Evolutionary conservation across 768 basidiomycete species (phyloP), one percentile per base, ranked within the genome.

Genomic region (Pulveroboletus sp.): DNA sequence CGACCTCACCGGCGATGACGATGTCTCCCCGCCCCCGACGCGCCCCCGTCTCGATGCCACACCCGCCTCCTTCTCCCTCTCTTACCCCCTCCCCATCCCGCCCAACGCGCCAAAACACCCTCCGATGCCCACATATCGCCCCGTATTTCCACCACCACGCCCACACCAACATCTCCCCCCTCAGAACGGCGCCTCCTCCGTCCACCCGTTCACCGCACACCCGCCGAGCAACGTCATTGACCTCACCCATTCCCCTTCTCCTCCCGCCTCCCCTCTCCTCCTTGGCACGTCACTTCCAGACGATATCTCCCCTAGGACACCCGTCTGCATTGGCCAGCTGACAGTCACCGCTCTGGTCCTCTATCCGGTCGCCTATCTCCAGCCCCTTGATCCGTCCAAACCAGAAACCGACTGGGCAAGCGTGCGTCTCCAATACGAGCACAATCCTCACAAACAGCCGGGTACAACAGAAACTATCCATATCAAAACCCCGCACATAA

Each of bases 311-410:
- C 87, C 85, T 13, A 89, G 85, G 71, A 89, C 87, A 0, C 87
- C 90, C 14, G 82, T 94, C 44, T 94, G 93, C 65, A 92, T 94
- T 40, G 92, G 92, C 1, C 85, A 89, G 50, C 74, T 94, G 31
- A 75, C 76, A n/a, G 84, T 85, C 17, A 90, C 87, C 16, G 91
- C 90, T 13, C 79, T 94, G 23, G 82, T 94, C 29, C 75, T 93
- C n/a, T 90, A 91, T 65, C 90, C 87, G 8, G 79, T 87, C 16
- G 62, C 77, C 24, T 93, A 90, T 64, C 69, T 93, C 31, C 62
- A 69, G 38, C 70, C 71, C 20, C 76, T 73, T 43, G 75, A 76
- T 52, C 66, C 70, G 40, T 40, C 51, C 40, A 61, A 54, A 21
- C 57, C 62, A 37, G 82, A 84, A 23, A 58, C 69, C 7, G 84